Evolutionary conservation across 1,284 basidiomycete genomes (phyloP).

Genomic region (Moesziomyces parantarcticus): DNA sequence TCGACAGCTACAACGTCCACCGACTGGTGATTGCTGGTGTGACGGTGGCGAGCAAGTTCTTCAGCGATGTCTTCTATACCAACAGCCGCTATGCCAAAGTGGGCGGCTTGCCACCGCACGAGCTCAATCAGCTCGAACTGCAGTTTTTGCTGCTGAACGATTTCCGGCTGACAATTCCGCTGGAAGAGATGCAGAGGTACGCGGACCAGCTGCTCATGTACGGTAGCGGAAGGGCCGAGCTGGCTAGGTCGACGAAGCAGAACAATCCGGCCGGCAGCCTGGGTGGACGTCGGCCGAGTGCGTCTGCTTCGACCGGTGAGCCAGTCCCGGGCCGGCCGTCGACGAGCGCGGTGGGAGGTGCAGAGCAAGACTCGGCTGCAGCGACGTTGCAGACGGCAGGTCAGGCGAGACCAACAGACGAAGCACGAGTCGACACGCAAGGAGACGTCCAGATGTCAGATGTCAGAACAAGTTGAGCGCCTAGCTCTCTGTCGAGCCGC

Average conservation of each 20-base stretch:
- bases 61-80: conserved; percentile 99
- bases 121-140: conserved; percentile 95
- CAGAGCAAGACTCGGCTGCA: too few relatives aligned
- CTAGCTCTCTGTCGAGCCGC: too few relatives aligned
- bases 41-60: conserved; percentile 98
- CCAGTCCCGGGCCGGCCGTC: too few relatives aligned
- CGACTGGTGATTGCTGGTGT: conserved; percentile 95
- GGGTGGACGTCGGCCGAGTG: too few relatives aligned
- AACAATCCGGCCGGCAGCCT: not conserved
- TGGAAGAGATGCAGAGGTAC: conserved; percentile 93
- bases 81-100: conserved; percentile 99
- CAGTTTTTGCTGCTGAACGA: conserved; percentile 97
- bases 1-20: conserved; percentile 97
- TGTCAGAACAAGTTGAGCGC: too few relatives aligned
- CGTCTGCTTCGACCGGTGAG: too few relatives aligned
- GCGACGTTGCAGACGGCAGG: too few relatives aligned
- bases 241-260: conserved; percentile 30
- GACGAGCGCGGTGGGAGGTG: too few relatives aligned
- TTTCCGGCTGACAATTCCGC: conserved; percentile 86
- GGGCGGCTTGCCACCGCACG: conserved; percentile 90
- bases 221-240: conserved; percentile 47
- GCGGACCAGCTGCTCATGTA: conserved; percentile 83
- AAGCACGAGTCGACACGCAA: too few relatives aligned
- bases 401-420: too few relatives aligned
- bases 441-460: too few relatives aligned